These are phyloP conservation scores for Blastocladiella britannica DNA, from an alignment of 192 early-diverging fungal species.

Conservation along the genomic window DNA sequence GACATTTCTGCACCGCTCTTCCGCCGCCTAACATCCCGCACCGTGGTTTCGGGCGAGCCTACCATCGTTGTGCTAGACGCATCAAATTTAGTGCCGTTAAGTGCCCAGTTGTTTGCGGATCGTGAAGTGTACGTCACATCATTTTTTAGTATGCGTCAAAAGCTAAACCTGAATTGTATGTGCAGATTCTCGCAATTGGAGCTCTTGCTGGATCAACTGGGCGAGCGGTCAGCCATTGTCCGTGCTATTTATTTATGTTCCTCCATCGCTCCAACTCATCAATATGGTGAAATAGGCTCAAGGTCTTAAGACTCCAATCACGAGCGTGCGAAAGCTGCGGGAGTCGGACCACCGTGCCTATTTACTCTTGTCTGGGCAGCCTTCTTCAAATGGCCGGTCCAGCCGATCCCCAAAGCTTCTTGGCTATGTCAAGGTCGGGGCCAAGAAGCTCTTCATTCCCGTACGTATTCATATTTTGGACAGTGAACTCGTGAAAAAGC, in stretches of 20 bases:
- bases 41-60: too few relatives aligned
- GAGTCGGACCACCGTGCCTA: neutral
- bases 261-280: neutral
- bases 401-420: neutral
- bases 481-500: too few relatives aligned
- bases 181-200: neutral
- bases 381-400: too few relatives aligned
- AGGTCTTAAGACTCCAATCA: neutral
- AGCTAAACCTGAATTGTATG: neutral
- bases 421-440: neutral
- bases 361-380: too few relatives aligned
- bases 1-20: neutral
- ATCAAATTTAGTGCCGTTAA: neutral
- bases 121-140: neutral
- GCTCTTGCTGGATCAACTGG: neutral
- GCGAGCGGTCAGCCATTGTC: neutral
- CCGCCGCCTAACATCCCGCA: too few relatives aligned
- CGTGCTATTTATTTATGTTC: neutral
- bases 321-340: neutral
- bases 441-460: neutral
- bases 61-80: neutral
- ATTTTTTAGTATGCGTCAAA: neutral
- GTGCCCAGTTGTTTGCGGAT: neutral
- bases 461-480: too few relatives aligned
- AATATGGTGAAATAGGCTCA: neutral